A percentile compares a stretch with the other conserved stretches of the same genome.
Conservation (phyloP, 2,329 filamentous ascomycete genomes). For the Colletotrichum musicola region DNA sequence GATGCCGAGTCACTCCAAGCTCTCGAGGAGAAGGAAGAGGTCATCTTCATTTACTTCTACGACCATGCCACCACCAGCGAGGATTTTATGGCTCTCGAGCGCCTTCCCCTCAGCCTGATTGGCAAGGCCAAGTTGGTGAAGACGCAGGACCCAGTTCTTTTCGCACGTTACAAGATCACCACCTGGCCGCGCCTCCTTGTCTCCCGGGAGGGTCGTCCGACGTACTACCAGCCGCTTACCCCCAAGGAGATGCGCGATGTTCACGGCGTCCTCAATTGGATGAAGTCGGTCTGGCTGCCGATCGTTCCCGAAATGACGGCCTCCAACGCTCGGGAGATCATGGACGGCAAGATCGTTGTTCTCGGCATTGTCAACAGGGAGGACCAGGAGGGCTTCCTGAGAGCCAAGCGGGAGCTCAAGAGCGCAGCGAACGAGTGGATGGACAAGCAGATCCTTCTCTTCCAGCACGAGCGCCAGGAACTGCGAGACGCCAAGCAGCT, state of each 20-base stretch:
- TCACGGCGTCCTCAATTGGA: constrained; percentile 84
- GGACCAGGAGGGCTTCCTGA: constrained; percentile 81
- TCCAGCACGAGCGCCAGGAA: constrained; percentile 93
- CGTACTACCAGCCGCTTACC: constrained; percentile 88
- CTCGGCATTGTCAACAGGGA: constrained; percentile 88
- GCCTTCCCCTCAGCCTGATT: constrained; percentile 87
- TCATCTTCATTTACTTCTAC: constrained; percentile 98
- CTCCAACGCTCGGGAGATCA: constrained; percentile 91
- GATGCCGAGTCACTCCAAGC: constrained; percentile 81
- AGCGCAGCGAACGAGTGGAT: constrained; percentile 97
- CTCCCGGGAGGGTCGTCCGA: constrained; percentile 87
- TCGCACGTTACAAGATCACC: constrained; percentile 90
- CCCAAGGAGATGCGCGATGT: constrained; percentile 94
- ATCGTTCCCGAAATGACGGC: constrained; percentile 95
- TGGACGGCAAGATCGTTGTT: constrained; percentile 95
- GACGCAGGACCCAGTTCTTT: constrained; percentile 82
- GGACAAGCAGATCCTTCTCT: constrained; percentile 92
- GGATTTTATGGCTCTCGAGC: constrained; percentile 90
- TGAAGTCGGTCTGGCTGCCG: constrained; percentile 95
- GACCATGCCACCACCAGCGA: constrained; percentile 94
- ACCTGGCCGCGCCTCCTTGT: constrained; percentile 97
- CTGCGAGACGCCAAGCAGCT: constrained; percentile 94
- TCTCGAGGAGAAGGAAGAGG: constrained; percentile 92
- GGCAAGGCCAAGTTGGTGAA: constrained; percentile 94
- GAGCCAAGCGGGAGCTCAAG: constrained; percentile 90